Conservation (phyloP, 73 alveolate species). For the Paramecium pentaurelia region DNA sequence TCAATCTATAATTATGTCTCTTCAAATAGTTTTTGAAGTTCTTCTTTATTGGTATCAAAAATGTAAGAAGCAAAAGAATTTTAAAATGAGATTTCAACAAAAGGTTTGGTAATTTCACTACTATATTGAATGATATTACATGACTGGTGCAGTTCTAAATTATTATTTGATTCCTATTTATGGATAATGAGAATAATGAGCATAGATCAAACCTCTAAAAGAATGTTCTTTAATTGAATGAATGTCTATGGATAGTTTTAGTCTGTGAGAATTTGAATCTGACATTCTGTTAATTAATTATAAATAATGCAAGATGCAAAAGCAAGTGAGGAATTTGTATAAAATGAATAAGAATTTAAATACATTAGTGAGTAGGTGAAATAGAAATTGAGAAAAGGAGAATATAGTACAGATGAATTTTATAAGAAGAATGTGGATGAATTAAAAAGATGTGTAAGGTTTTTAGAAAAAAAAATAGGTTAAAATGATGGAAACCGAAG, state of each 20-base stretch:
- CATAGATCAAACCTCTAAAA: conserved; percentile 48
- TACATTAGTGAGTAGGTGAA: not conserved
- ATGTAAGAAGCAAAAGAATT: conserved; percentile 27
- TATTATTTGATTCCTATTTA: conserved; percentile 35
- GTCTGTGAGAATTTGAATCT: not conserved
- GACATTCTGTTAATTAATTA: not conserved
- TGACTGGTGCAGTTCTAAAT: conserved; percentile 53
- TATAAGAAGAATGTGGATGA: not conserved
- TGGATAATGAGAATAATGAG: conserved; percentile 23
- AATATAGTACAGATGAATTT: not conserved
- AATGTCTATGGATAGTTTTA: not conserved
- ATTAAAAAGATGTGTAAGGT: not conserved
- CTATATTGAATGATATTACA: not conserved
- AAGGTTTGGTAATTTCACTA: conserved; percentile 31
- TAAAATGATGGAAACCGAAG: conserved; percentile 9
- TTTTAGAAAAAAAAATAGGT: not conserved
- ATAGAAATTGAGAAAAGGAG: not conserved
- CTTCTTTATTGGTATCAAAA: conserved; percentile 19
- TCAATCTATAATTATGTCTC: not conserved
- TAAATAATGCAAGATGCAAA: not conserved
- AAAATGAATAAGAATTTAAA: not conserved
- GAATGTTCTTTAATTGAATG: conserved; percentile 53
- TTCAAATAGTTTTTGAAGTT: not conserved
- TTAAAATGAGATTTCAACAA: conserved; percentile 19
- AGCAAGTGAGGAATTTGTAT: not conserved